Conservation (phyloP, 2,329 filamentous ascomycete species). For the Colletotrichum godetiae region DNA sequence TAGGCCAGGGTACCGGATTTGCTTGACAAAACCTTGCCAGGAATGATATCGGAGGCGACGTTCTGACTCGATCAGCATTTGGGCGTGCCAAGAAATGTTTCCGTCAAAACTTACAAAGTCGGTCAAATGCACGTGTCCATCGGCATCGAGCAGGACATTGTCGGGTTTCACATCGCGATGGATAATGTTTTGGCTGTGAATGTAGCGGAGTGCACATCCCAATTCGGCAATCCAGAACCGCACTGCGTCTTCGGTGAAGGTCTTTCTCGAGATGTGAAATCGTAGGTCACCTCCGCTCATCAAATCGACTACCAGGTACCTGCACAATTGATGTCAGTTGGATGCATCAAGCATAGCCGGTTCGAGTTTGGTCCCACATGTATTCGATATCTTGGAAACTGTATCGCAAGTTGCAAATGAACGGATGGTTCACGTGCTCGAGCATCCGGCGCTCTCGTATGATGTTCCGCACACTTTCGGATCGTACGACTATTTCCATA, state of each 20-base stretch:
- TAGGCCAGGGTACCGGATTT: constrained; percentile 98
- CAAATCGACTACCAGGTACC: constrained; percentile 97
- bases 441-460: constrained; percentile 98
- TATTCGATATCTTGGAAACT: constrained; percentile 99
- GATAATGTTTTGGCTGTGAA: constrained; percentile 88
- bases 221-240: constrained; percentile 97
- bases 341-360: neutral
- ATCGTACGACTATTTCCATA: constrained; percentile 80
- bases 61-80: constrained; percentile 70
- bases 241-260: constrained; percentile 96
- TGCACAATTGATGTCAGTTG: constrained; percentile 55
- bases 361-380: constrained; percentile 72
- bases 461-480: constrained; percentile 97
- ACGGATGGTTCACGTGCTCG: constrained; percentile 96
- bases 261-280: constrained; percentile 98
- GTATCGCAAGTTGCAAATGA: constrained; percentile 97
- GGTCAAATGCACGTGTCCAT: constrained; percentile 95
- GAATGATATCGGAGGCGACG: constrained; percentile 92
- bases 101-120: constrained; percentile 80
- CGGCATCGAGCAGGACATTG: constrained; percentile 87
- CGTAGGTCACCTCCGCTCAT: constrained; percentile 98
- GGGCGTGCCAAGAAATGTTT: neutral
- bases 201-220: constrained; percentile 88
- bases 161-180: constrained; percentile 94
- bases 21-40: constrained; percentile 86